Base-by-base conservation (phyloP, 2,329 filamentous ascomycete genomes). In the Lachnellula cervina region DNA sequence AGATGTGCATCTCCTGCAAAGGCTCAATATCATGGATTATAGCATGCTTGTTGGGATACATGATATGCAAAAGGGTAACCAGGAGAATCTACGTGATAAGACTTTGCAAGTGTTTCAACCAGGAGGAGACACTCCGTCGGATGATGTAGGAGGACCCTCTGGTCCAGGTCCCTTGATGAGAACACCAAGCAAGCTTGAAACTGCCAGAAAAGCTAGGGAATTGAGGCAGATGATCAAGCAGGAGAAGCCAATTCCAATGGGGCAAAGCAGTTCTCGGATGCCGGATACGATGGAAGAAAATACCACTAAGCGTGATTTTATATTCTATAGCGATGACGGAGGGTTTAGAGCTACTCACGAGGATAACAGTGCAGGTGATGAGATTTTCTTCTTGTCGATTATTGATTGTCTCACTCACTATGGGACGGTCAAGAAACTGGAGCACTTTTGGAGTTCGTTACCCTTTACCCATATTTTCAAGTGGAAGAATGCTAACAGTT, bases 351-450 rank as follows among this genome's bases (percentile, higher is more conserved):
- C 94, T 13, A 97, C 94, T 1, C 91, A 97, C 68, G 91, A 97
- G 71, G 86, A 96, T 72, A 88, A 96, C 60, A 76, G 77, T 16
- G 84, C 89, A 1, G 92, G 88, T 2, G 90, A 97, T 53, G 90
- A 96, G 73, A 91, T 99, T 43, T 99, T 99, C 73, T 99, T 99
- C 70, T 83, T 99, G 7, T 95, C 94, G 37, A 95, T 99, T 66
- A 99, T 99, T 71, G 94, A 99, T 73, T 99, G 94, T 72, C 78
- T 99, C 66, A 99, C 94, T 66, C 90, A 97, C 71, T 99, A 97
- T 71, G 91, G 91, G 63, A 84, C 92, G 62, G 82, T 96, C 73
- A 99, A 99, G 76, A 93, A 94, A 70, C 82, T 93, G 59, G 94
- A 99, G 72, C 87, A 97, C 73, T 94, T 97, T 74, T 94, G 92